phyloP scores from a whole-genome alignment of 768 basidiomycete genomes.

The Psilocybe tampanensis region DNA sequence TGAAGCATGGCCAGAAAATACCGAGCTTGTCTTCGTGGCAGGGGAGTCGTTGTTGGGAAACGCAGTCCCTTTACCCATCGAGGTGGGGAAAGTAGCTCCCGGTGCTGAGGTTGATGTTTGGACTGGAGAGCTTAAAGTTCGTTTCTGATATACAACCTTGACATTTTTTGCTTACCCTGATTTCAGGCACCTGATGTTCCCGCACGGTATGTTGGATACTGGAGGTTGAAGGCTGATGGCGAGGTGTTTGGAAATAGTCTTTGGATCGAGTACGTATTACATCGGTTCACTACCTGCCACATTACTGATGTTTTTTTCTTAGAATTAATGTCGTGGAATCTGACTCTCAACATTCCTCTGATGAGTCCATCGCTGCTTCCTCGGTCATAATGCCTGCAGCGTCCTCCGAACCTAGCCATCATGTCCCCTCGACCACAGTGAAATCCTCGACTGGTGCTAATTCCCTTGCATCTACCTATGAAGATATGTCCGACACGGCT shows the following conservation, averaged over 20 bases:
- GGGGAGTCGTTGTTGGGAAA: constrained; percentile 51
- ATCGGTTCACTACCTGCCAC: background rate
- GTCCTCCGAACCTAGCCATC: constrained; percentile 21
- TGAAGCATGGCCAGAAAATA: constrained; percentile 66
- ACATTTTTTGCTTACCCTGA: background rate
- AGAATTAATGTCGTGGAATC: constrained; percentile 74
- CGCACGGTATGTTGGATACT: constrained; percentile 77
- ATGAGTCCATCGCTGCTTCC: constrained; percentile 65
- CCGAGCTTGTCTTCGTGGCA: constrained; percentile 70
- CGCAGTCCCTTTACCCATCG: constrained; percentile 15
- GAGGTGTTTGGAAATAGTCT: constrained; percentile 71
- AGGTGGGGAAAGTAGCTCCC: constrained; percentile 57
- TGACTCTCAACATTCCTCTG: constrained; percentile 34
- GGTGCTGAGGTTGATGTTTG: constrained; percentile 66
- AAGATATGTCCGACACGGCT: constrained; percentile 36
- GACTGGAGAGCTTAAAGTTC: constrained; percentile 75
- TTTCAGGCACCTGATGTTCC: constrained; percentile 70
- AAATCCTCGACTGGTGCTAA: constrained; percentile 19
- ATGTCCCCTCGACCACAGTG: constrained; percentile 17
- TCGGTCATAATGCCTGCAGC: constrained; percentile 28
- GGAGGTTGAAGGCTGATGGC: constrained; percentile 67
- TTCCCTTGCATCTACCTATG: constrained; percentile 23
- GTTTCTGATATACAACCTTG: constrained; percentile 29
- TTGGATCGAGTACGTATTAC: constrained; percentile 72
- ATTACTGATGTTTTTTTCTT: constrained; percentile 5